These are phyloP conservation scores for Penicillium decumbens DNA, from an alignment of 2,329 filamentous ascomycete genomes.

Conservation along the genomic window DNA sequence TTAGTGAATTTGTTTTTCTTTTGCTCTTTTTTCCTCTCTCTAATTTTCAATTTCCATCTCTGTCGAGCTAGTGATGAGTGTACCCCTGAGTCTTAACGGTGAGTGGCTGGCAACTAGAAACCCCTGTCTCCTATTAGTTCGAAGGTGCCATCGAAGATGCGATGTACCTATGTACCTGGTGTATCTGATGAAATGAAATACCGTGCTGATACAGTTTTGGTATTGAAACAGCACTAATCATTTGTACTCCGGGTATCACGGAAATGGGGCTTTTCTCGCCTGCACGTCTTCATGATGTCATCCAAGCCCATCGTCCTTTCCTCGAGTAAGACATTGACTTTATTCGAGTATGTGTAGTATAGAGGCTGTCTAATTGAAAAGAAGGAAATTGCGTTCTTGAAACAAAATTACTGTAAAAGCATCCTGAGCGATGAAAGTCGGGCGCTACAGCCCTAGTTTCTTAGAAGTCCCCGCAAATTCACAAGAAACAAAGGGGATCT, in stretches of 20 bases:
- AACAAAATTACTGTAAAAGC: neutral
- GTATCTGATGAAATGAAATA: neutral
- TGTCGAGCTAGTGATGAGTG: neutral
- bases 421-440: neutral
- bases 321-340: neutral
- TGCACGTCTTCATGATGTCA: conserved; percentile 25
- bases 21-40: neutral
- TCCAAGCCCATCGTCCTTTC: neutral
- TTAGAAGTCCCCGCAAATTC: conserved; percentile 12
- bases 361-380: neutral
- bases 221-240: neutral
- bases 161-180: neutral
- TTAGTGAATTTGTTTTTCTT: neutral
- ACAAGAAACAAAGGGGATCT: conserved; percentile 2
- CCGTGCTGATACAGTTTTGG: neutral
- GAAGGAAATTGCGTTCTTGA: neutral
- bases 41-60: neutral
- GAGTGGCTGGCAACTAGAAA: conserved; percentile 8
- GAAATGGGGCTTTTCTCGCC: neutral
- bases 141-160: neutral
- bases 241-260: neutral
- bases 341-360: neutral
- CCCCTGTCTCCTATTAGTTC: conserved; percentile 12
- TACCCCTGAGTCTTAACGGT: conserved; percentile 12
- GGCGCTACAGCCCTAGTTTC: neutral